phyloP scores from a whole-genome alignment of 2,329 filamentous ascomycete genomes.

The Pseudogymnoascus sp. region DNA sequence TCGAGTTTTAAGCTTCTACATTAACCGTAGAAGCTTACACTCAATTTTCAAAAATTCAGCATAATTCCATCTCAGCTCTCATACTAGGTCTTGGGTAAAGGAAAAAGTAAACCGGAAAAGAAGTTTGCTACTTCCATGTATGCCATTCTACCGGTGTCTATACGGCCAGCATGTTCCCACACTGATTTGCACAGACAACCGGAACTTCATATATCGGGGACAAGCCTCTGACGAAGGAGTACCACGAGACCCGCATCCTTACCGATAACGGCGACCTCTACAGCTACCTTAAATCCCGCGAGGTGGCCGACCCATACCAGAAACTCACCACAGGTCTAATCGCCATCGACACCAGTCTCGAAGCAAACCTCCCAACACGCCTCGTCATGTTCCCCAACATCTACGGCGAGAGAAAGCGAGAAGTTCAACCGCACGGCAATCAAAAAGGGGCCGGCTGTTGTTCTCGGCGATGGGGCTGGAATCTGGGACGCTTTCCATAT shows the following conservation, averaged over 20 bases:
- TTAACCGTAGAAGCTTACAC: conserved; percentile 17
- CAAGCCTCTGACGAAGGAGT: conserved; percentile 30
- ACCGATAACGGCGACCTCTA: conserved; percentile 40
- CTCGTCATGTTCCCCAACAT: conserved; percentile 41
- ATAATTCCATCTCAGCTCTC: conserved; percentile 25
- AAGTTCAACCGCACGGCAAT: conserved; percentile 32
- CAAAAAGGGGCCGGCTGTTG: conserved; percentile 25
- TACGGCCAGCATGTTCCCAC: neutral
- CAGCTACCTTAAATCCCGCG: conserved; percentile 31
- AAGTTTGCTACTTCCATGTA: conserved; percentile 35
- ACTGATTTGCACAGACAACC: conserved; percentile 26
- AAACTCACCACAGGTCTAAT: conserved; percentile 39
- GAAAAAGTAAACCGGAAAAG: conserved; percentile 27
- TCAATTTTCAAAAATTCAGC: conserved; percentile 10
- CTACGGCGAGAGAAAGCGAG: conserved; percentile 37
- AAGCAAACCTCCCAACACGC: conserved; percentile 35
- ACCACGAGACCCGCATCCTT: conserved; percentile 29
- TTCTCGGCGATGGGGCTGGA: conserved; percentile 31
- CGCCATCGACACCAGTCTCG: conserved; percentile 34
- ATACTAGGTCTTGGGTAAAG: conserved; percentile 36
- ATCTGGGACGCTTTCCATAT: conserved; percentile 40
- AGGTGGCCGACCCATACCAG: conserved; percentile 31
- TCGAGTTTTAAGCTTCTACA: conserved; percentile 18
- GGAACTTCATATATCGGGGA: conserved; percentile 39
- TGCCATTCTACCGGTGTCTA: neutral